phyloP scores from a whole-genome alignment of 2,329 filamentous ascomycete genomes.

The Chalara sp. region DNA sequence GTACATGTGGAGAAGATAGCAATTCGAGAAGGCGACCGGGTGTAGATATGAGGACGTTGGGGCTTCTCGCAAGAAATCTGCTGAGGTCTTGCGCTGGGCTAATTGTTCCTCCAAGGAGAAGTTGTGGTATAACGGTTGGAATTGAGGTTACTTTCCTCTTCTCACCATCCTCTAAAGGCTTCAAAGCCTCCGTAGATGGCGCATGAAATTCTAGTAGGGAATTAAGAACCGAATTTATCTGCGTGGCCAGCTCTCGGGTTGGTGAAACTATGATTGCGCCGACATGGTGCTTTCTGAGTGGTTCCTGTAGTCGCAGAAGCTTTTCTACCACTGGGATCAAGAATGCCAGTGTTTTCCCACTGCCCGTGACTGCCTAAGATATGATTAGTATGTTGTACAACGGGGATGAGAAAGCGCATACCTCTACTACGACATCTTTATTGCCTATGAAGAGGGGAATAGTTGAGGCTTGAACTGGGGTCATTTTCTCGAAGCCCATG shows the following conservation, averaged over 20 bases:
- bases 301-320: slow-evolving; percentile 71
- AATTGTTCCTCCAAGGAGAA: slow-evolving; percentile 78
- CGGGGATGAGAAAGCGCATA: slow-evolving; percentile 21
- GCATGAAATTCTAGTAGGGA: slow-evolving; percentile 77
- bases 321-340: slow-evolving; percentile 78
- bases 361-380: slow-evolving; percentile 72
- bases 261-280: slow-evolving; percentile 89
- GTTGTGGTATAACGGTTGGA: slow-evolving; percentile 69
- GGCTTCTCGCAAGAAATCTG: slow-evolving; percentile 73
- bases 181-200: slow-evolving; percentile 63
- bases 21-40: slow-evolving; percentile 86
- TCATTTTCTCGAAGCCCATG: slow-evolving; percentile 84
- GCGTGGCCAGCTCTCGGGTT: slow-evolving; percentile 83
- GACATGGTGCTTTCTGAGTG: slow-evolving; percentile 83
- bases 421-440: slow-evolving; percentile 88
- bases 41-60: slow-evolving; percentile 85
- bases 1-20: slow-evolving; percentile 77
- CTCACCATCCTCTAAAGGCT: slow-evolving; percentile 46
- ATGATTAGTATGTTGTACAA: slow-evolving; percentile 4
- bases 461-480: slow-evolving; percentile 88
- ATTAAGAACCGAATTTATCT: slow-evolving; percentile 77
- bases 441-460: slow-evolving; percentile 84
- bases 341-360: slow-evolving; percentile 84
- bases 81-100: slow-evolving; percentile 80
- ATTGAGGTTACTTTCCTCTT: slow-evolving; percentile 38